These are phyloP conservation scores for Kuraishia molischiana DNA, from an alignment of 805 yeast species.

Conservation along the genomic window DNA sequence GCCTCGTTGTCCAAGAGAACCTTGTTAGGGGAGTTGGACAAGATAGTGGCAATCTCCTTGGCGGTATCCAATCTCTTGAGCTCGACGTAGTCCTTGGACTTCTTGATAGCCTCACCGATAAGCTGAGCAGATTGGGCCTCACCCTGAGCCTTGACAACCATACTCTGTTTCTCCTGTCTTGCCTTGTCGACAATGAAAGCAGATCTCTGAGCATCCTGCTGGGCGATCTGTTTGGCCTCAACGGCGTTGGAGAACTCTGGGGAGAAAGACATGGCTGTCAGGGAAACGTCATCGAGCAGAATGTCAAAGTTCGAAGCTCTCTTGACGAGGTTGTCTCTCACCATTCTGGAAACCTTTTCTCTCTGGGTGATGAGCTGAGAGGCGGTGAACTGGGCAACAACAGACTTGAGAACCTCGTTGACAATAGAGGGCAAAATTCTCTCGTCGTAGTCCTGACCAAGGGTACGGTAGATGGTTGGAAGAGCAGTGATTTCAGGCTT, in stretches of 20 bases:
- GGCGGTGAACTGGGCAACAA: constrained; percentile 97
- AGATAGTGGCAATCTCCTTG: constrained; percentile 81
- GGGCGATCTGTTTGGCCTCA: constrained; percentile 98
- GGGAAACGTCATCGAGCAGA: constrained; percentile 86
- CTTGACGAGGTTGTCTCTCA: constrained; percentile 82
- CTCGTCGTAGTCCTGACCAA: constrained; percentile 94
- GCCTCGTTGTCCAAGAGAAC: constrained; percentile 89
- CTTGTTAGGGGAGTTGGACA: constrained; percentile 83
- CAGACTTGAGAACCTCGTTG: constrained; percentile 92
- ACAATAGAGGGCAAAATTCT: constrained; percentile 96
- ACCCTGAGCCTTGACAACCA: constrained; percentile 96
- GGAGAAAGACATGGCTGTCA: constrained; percentile 93
- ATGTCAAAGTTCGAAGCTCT: constrained; percentile 89
- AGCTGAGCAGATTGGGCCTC: constrained; percentile 97
- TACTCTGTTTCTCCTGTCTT: constrained; percentile 93
- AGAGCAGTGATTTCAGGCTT: constrained; percentile 74
- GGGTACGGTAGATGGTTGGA: constrained; percentile 82
- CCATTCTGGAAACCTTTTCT: constrained; percentile 87
- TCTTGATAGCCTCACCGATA: constrained; percentile 98
- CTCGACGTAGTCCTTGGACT: constrained; percentile 92
- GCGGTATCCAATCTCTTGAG: constrained; percentile 96
- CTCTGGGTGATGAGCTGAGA: constrained; percentile 98
- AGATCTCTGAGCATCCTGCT: constrained; percentile 98
- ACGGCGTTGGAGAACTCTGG: constrained; percentile 98
- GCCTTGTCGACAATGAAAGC: constrained; percentile 97